A percentile compares a stretch with the other conserved stretches of the same genome.
These are phyloP conservation scores for Keqinozyma sinolaborantium DNA, from an alignment of 1,139 yeast species.

Conservation along the genomic window DNA sequence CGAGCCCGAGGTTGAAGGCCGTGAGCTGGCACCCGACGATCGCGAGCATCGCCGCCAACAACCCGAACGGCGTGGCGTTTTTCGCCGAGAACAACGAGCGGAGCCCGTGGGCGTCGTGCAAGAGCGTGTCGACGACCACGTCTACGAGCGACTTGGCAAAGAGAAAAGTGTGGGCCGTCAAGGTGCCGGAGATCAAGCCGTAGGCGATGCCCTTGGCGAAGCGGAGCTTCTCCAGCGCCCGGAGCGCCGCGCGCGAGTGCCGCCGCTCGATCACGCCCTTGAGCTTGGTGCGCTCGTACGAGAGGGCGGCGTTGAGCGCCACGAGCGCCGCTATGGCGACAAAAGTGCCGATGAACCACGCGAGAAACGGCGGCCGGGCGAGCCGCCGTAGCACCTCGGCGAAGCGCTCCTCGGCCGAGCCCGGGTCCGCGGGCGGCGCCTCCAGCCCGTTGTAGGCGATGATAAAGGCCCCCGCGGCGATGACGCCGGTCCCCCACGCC, in stretches of 20 bases:
- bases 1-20: slow-evolving; percentile 71
- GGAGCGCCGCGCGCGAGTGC: slow-evolving; percentile 7
- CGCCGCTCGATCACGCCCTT: slow-evolving; percentile 10
- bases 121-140: slow-evolving; percentile 47
- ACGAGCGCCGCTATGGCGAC: slow-evolving; percentile 23
- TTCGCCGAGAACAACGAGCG: slow-evolving; percentile 16
- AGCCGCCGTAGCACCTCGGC: slow-evolving; percentile 23
- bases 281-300: slow-evolving; percentile 9
- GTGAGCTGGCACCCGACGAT: slow-evolving; percentile 75
- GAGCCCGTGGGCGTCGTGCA: slow-evolving; percentile 24
- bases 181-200: slow-evolving; percentile 72
- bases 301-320: slow-evolving; percentile 17
- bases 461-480: slow-evolving; percentile 72
- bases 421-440: slow-evolving; percentile 17
- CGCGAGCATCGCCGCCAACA: slow-evolving; percentile 56
- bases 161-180: slow-evolving; percentile 82
- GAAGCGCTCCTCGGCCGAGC: slow-evolving; percentile 24
- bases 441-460: slow-evolving; percentile 69
- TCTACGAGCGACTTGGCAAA: slow-evolving; percentile 85
- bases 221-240: slow-evolving; percentile 16
- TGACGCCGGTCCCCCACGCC: slow-evolving; percentile 62
- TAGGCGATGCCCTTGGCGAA: slow-evolving; percentile 52
- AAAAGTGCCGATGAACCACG: slow-evolving; percentile 40
- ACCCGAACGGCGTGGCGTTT: slow-evolving; percentile 38
- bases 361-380: slow-evolving; percentile 23